Conservation (phyloP, 2,329 filamentous ascomycete species). For the Huntiella decipiens region DNA sequence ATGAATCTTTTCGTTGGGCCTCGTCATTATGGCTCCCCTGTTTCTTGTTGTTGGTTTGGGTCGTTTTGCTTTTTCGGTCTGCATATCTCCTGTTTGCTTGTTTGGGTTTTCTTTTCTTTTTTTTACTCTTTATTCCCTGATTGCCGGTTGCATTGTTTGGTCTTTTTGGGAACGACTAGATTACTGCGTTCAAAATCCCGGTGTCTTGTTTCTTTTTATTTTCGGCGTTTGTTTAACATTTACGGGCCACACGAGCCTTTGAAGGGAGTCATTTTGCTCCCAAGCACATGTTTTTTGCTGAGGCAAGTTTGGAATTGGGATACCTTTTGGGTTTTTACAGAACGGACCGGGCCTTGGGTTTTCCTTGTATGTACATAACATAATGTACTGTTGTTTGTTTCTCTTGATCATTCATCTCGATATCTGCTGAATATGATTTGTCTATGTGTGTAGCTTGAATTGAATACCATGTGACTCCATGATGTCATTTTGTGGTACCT, state of each 20-base stretch:
- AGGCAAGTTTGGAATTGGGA: neutral
- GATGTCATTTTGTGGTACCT: too few species aligned
- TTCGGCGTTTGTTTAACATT: neutral
- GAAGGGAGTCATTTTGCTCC: too few species aligned
- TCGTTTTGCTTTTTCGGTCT: neutral
- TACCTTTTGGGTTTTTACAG: neutral
- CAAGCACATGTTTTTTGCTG: neutral
- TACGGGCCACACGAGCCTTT: too few species aligned
- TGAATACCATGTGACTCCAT: too few species aligned
- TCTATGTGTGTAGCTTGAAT: too few species aligned
- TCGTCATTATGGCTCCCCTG: neutral
- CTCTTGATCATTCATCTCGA: too few species aligned
- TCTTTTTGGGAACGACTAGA: slow-evolving; percentile 1
- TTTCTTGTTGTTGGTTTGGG: neutral
- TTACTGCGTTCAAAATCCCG: neutral
- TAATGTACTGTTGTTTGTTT: too few species aligned
- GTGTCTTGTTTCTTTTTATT: slow-evolving; percentile 1
- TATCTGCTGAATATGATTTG: too few species aligned
- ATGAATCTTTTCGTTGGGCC: neutral
- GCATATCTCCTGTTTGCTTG: neutral
- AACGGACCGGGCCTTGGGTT: neutral
- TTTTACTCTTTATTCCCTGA: neutral
- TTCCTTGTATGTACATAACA: neutral
- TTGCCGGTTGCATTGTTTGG: neutral
- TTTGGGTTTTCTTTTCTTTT: neutral